Evolutionary conservation across 2,329 filamentous ascomycete species (phyloP).

Genomic region (Sclerotinia glacialis): DNA sequence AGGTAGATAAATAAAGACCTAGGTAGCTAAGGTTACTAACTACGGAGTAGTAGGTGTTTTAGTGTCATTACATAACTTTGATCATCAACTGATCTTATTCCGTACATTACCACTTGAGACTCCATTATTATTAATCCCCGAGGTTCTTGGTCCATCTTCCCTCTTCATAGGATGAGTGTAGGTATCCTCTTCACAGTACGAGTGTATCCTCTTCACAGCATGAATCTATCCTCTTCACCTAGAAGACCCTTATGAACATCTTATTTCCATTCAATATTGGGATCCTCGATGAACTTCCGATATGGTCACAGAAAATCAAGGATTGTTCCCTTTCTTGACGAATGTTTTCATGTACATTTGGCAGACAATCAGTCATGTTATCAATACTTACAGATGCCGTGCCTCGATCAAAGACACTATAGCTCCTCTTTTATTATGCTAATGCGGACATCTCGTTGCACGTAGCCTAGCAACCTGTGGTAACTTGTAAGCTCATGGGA

Average conservation of each 20-base stretch:
- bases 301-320: background rate
- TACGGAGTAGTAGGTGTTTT: background rate
- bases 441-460: background rate
- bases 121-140: background rate
- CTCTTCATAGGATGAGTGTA: background rate
- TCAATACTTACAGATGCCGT: slow-evolving; percentile 12
- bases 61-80: too few relatives aligned
- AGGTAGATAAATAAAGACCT: too few relatives aligned
- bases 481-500: background rate
- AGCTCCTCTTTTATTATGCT: background rate
- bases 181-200: too few relatives aligned
- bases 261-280: background rate
- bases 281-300: background rate
- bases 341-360: background rate
- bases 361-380: slow-evolving; percentile 11
- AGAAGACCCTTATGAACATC: background rate
- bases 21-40: too few relatives aligned
- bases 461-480: background rate
- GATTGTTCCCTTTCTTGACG: background rate
- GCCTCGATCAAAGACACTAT: background rate
- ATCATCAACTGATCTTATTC: background rate
- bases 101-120: too few relatives aligned
- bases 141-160: background rate
- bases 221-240: too few relatives aligned
- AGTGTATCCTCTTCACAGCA: too few relatives aligned